These are phyloP conservation scores for Solanum acaule DNA, from an alignment of 257 asterid species.

Conservation along the genomic window DNA sequence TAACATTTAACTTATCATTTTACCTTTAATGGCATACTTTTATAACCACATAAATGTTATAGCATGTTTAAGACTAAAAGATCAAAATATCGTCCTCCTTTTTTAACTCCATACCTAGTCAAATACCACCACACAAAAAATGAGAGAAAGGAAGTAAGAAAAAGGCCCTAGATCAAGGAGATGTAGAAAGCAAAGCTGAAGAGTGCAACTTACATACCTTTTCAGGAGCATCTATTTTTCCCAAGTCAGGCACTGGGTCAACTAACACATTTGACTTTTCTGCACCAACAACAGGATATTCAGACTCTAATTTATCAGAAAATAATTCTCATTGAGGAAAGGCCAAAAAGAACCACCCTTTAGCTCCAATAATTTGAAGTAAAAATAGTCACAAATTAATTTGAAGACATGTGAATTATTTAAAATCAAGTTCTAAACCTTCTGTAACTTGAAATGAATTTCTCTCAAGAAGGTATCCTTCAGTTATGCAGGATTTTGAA, in stretches of 20 bases:
- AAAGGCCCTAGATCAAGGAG: not conserved
- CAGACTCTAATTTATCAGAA: conserved; percentile 28
- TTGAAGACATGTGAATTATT: not conserved
- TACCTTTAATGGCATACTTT: not conserved
- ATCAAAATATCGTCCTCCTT: not conserved
- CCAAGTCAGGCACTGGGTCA: conserved; percentile 17
- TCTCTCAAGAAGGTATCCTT: conserved; percentile 13
- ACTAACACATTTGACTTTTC: conserved; percentile 19
- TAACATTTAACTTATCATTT: not conserved
- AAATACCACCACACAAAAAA: not conserved
- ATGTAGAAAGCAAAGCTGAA: not conserved
- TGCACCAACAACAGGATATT: conserved; percentile 15
- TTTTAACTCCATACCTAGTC: not conserved
- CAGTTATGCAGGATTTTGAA: conserved; percentile 16
- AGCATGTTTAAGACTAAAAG: not conserved
- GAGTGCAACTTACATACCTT: conserved; percentile 35
- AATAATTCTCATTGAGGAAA: not conserved
- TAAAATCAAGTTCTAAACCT: conserved; percentile 19
- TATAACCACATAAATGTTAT: not conserved
- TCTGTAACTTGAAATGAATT: conserved; percentile 24
- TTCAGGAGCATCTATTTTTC: conserved; percentile 17
- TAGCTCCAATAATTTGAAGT: not conserved
- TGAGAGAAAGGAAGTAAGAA: not conserved
- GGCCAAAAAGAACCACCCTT: not conserved
- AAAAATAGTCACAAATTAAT: not conserved